Evolutionary conservation across 768 basidiomycete genomes (phyloP), one percentile per base, ranked within the genome.

Genomic region (Austroboletus eburneus): DNA sequence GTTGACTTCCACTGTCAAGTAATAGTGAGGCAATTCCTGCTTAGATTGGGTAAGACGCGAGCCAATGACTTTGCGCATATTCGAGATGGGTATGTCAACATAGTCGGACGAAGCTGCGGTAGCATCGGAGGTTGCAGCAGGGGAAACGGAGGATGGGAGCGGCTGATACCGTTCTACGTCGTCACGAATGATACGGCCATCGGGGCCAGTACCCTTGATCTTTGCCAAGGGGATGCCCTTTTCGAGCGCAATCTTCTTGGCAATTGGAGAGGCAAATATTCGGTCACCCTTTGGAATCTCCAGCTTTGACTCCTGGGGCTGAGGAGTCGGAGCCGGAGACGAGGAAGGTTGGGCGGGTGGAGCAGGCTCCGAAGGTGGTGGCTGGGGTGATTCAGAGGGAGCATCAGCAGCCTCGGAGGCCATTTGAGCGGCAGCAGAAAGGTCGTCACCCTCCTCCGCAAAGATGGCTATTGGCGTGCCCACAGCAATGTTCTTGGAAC

Each of bases 201-300:
- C 78, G 17, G 96, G 96, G 43, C 96, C 96, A 40, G 91, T 79
- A 25, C 96, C 96, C 69, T 92, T 96, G 59, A 99, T 69, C 65
- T 95, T 78, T 21, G 81, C 73, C 34, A 99, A 73, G 38, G 96
- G 93, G 58, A 99, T 83, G 21, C 96, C 96, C 52, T 81, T 81
- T 64, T 98, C 96, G 17, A 95, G 72, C 32, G 96, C 96, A 61
- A 99, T 86, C 71, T 94, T 95, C 77, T 96, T 96, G 36, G 96
- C 96, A 55, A 96, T 78, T 24, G 96, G 95, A 23, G 88, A 86
- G 13, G 94, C 96, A 63, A 95, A 95, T 72, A 98, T 90, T 55
- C 87, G 85, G 57, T 88, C 83, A 42, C 88, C 85, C 51, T 72
- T 66, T 25, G 78, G 69, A 50, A 86, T 72, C 20, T 85, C 80